Percentiles rank a stretch among this genome's conserved stretches.
Evolutionary conservation across 176 grass and related monocot genomes (phyloP).

Genomic region (Ampelocalamus luodianensis): DNA sequence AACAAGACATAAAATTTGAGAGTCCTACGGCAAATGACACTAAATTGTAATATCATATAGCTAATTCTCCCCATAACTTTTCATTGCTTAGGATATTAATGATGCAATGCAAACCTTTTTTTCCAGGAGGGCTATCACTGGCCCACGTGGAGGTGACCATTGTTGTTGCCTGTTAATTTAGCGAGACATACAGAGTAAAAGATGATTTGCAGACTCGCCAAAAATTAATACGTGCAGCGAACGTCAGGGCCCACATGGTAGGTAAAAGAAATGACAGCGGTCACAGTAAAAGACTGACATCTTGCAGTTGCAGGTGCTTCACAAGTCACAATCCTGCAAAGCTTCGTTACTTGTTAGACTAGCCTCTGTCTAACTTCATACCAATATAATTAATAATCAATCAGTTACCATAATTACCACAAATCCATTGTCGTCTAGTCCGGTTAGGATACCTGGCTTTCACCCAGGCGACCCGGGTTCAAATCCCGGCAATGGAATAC

Average conservation of each 20-base stretch:
- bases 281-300: not conserved
- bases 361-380: no score
- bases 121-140: not conserved
- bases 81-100: not conserved
- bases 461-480: constrained; percentile 96
- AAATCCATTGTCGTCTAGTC: constrained; percentile 83
- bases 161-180: not conserved
- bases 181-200: not conserved
- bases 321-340: not conserved
- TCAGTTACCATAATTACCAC: no score
- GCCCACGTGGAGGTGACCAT: not conserved
- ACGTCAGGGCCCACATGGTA: not conserved
- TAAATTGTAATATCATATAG: no score
- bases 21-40: no score
- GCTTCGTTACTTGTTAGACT: not conserved
- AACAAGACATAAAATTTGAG: no score
- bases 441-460: constrained; percentile 98
- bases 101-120: not conserved
- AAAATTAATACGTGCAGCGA: not conserved
- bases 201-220: not conserved
- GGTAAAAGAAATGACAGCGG: not conserved
- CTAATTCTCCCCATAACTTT: not conserved
- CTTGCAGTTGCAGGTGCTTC: not conserved
- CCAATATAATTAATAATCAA: no score
- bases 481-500: constrained; percentile 88